phyloP scores from a whole-genome alignment of 345 rosid genomes.

The Lepidium didymum region DNA sequence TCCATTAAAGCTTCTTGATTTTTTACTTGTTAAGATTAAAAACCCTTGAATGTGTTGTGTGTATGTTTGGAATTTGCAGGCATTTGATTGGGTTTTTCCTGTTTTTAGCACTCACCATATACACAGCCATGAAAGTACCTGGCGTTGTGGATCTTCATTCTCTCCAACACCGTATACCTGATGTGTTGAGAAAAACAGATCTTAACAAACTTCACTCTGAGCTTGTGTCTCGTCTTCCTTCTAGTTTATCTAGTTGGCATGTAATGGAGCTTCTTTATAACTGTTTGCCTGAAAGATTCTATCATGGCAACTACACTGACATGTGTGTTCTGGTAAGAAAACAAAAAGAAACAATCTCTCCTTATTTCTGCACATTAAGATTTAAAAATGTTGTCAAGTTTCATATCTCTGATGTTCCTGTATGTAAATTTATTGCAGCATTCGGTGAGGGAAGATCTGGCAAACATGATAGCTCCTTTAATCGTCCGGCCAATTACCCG shows the following conservation, averaged over 20 bases:
- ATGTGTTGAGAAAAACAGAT: constrained; percentile 60
- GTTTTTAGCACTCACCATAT: constrained; percentile 81
- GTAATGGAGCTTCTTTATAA: constrained; percentile 71
- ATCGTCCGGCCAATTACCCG: constrained; percentile 69
- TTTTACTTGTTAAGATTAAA: not conserved
- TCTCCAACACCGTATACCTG: constrained; percentile 58
- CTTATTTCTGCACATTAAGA: not conserved
- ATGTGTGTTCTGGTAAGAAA: constrained; percentile 73
- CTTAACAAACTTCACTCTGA: constrained; percentile 60
- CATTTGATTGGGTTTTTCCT: constrained; percentile 98
- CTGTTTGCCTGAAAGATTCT: constrained; percentile 83
- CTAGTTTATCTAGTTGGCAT: constrained; percentile 77
- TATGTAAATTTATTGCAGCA: constrained; percentile 35
- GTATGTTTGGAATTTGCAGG: constrained; percentile 39
- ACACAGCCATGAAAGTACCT: constrained; percentile 77
- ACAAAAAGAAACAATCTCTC: not conserved
- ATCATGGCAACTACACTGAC: constrained; percentile 60
- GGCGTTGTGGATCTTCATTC: constrained; percentile 74
- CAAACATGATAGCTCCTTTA: constrained; percentile 68
- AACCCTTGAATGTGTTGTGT: not conserved
- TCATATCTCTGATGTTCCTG: not conserved
- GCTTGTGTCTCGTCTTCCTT: constrained; percentile 61
- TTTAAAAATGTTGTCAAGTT: not conserved
- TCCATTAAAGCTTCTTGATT: not conserved
- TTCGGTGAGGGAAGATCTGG: constrained; percentile 62